Conservation (phyloP, 768 basidiomycete genomes). For the Boletus rubroflammeus region DNA sequence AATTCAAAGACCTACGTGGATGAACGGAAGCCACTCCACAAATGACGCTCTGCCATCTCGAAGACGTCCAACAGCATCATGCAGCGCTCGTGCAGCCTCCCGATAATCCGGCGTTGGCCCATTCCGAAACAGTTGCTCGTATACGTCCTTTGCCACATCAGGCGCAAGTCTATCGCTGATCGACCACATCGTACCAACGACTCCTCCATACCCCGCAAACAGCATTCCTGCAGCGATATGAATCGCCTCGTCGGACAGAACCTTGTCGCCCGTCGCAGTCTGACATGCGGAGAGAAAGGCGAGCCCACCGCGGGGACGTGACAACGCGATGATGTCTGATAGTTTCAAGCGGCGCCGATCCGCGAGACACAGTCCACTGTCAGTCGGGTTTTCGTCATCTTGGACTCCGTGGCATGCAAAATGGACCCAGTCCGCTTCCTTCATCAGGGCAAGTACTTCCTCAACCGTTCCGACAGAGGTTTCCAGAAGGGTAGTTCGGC, state of each 20-base stretch:
- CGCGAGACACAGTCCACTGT: no score
- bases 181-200: conserved; percentile 45
- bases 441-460: background rate
- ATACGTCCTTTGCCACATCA: conserved; percentile 31
- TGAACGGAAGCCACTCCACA: background rate
- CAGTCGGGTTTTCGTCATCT: background rate
- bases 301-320: conserved; percentile 25
- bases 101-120: background rate
- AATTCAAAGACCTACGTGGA: background rate
- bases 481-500: background rate
- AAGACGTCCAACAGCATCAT: background rate
- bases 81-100: conserved; percentile 2
- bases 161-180: conserved; percentile 38
- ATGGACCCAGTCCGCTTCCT: background rate
- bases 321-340: background rate
- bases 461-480: background rate
- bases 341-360: background rate
- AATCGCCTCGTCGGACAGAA: conserved; percentile 35
- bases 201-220: conserved; percentile 24
- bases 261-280: conserved; percentile 36
- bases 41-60: background rate
- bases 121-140: conserved; percentile 10
- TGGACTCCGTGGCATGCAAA: background rate
- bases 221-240: conserved; percentile 44
- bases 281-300: conserved; percentile 49